These are phyloP conservation scores for Pugionium dolabratum DNA, from an alignment of 345 rosid species.

Conservation along the genomic window DNA sequence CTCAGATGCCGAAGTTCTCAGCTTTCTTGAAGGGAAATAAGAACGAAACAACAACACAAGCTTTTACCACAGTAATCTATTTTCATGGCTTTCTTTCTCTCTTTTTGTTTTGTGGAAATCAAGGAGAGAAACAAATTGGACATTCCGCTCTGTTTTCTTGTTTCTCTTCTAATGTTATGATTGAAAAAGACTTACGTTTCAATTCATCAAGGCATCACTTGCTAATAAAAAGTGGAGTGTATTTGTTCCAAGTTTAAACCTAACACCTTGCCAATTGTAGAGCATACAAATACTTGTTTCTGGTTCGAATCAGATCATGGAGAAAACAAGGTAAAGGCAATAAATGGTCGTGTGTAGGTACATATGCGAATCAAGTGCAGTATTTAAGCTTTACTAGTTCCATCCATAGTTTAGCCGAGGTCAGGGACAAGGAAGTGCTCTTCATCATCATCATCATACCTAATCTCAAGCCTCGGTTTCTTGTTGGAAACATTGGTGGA, in stretches of 20 bases:
- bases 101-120: slow-evolving; percentile 12
- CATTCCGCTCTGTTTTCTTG: slow-evolving; percentile 21
- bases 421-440: slow-evolving; percentile 87
- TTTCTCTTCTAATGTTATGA: slow-evolving; percentile 31
- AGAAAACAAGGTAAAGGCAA: slow-evolving; percentile 12
- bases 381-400: slow-evolving; percentile 64
- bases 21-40: slow-evolving; percentile 48
- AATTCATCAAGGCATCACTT: slow-evolving; percentile 20
- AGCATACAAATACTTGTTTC: slow-evolving; percentile 7
- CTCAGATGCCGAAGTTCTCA: slow-evolving; percentile 51
- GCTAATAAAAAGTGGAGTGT: slow-evolving; percentile 30
- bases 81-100: slow-evolving; percentile 10
- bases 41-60: neutral
- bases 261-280: neutral
- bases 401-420: slow-evolving; percentile 73
- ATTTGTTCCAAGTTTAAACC: neutral
- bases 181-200: slow-evolving; percentile 25
- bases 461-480: slow-evolving; percentile 70
- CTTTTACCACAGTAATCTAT: slow-evolving; percentile 30
- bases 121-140: slow-evolving; percentile 45
- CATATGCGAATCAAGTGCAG: slow-evolving; percentile 27
- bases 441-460: slow-evolving; percentile 60
- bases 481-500: slow-evolving; percentile 53
- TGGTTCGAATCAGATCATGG: neutral
- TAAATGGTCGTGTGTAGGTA: slow-evolving; percentile 32